Conservation (phyloP, 2,329 filamentous ascomycete genomes). For the Trichothecium sympodiale region DNA sequence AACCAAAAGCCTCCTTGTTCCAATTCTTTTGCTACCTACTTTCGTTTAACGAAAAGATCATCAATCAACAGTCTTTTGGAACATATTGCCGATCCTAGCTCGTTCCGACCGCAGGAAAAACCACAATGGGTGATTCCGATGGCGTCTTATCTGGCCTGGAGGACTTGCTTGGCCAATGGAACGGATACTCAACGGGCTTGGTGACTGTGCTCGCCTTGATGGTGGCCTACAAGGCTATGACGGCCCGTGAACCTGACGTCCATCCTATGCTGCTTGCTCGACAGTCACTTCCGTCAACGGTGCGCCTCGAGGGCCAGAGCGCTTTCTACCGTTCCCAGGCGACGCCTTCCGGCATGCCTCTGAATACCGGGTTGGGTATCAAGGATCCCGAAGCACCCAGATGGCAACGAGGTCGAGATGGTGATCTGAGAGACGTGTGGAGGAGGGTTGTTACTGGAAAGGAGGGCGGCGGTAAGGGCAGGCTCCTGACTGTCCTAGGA, state of each 20-base stretch:
- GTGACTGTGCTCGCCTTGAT: conserved; percentile 54
- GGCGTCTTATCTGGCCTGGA: conserved; percentile 63
- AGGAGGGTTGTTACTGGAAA: conserved; percentile 54
- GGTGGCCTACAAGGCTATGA: conserved; percentile 59
- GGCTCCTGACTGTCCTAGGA: conserved; percentile 70
- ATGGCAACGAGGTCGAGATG: conserved; percentile 74
- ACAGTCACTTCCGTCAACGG: conserved; percentile 66
- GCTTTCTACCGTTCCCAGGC: conserved; percentile 77
- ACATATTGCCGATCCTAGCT: too few relatives aligned
- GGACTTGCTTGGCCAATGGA: conserved; percentile 67
- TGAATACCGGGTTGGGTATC: conserved; percentile 69
- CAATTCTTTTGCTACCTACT: too few relatives aligned
- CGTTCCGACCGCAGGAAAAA: conserved; percentile 6
- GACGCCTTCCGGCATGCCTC: conserved; percentile 72
- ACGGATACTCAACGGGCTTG: conserved; percentile 63
- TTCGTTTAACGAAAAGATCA: too few relatives aligned
- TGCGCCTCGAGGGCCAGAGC: conserved; percentile 76
- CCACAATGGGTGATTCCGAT: conserved; percentile 34
- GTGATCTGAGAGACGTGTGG: conserved; percentile 90
- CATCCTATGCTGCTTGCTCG: conserved; percentile 85
- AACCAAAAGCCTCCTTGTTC: too few relatives aligned
- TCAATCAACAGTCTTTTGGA: too few relatives aligned
- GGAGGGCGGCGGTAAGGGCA: conserved; percentile 56
- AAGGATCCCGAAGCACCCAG: conserved; percentile 70
- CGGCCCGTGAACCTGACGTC: conserved; percentile 71